Percentiles rank a stretch among this genome's conserved stretches.
phyloP scores from a whole-genome alignment of 768 basidiomycete species.

The Boletellus ananas region DNA sequence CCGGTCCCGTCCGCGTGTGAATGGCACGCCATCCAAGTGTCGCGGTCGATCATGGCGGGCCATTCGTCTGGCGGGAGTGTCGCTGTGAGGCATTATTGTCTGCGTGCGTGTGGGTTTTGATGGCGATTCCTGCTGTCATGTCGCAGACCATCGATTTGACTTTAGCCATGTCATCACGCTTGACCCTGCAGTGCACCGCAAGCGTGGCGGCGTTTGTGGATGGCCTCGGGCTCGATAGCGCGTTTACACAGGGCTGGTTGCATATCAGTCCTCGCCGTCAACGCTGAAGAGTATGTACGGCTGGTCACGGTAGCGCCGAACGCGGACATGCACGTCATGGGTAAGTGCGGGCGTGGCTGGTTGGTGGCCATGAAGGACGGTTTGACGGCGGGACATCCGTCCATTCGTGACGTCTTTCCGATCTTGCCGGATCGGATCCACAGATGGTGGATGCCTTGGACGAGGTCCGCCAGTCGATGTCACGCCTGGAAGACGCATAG shows the following conservation, averaged over 20 bases:
- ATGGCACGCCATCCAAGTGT: constrained; percentile 19
- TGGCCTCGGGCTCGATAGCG: constrained; percentile 14
- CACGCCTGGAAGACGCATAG: constrained; percentile 3
- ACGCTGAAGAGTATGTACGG: constrained; percentile 38
- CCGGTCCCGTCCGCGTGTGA: too few relatives aligned
- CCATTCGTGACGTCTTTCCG: constrained; percentile 35
- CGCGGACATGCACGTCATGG: constrained; percentile 10
- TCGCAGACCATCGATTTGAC: constrained; percentile 16
- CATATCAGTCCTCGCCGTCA: constrained; percentile 38
- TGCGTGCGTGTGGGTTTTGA: too few relatives aligned
- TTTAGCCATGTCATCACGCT: constrained; percentile 27
- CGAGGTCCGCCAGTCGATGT: constrained; percentile 18
- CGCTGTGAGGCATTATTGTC: too few relatives aligned
- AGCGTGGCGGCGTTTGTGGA: constrained; percentile 13
- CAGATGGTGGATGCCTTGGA: constrained; percentile 19
- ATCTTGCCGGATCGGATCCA: constrained; percentile 30
- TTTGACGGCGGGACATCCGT: constrained; percentile 28
- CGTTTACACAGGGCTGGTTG: constrained; percentile 20
- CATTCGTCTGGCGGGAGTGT: too few relatives aligned
- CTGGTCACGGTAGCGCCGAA: constrained; percentile 28
- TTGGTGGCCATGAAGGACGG: not conserved
- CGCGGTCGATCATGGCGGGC: constrained; percentile 20
- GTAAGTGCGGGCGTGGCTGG: not conserved
- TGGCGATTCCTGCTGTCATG: not conserved
- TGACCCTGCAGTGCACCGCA: constrained; percentile 27